These are phyloP conservation scores for Pyricularia grisea DNA, from an alignment of 2,329 filamentous ascomycete genomes.

Conservation along the genomic window DNA sequence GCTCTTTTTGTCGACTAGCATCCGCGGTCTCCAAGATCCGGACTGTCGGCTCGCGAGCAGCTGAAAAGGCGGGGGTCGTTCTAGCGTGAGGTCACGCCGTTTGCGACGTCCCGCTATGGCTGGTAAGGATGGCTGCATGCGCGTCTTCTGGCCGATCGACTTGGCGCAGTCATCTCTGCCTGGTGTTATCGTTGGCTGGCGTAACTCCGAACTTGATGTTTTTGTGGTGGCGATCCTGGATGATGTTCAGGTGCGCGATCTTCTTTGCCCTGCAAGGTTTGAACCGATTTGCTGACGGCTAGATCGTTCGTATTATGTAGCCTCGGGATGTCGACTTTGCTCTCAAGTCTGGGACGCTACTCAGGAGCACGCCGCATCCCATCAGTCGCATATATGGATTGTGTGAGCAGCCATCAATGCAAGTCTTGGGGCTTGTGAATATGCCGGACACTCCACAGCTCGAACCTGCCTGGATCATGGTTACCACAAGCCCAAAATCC, in stretches of 20 bases:
- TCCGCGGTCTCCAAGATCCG: conserved; percentile 65
- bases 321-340: conserved; percentile 78
- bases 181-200: conserved; percentile 90
- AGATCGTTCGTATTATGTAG: conserved; percentile 26
- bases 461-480: conserved; percentile 62
- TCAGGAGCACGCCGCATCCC: conserved; percentile 73
- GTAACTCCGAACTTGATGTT: conserved; percentile 83
- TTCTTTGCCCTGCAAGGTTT: conserved; percentile 2
- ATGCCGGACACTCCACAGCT: conserved; percentile 39
- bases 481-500: conserved; percentile 41
- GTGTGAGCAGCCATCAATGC: conserved; percentile 74
- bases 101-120: conserved; percentile 43
- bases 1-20: conserved; percentile 45
- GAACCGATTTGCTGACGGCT: background rate
- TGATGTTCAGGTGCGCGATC: conserved; percentile 64
- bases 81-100: conserved; percentile 36
- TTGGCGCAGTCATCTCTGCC: conserved; percentile 60
- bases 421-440: conserved; percentile 81
- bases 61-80: conserved; percentile 90
- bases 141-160: conserved; percentile 97
- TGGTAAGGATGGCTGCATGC: conserved; percentile 82
- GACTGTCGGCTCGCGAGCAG: conserved; percentile 92
- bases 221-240: conserved; percentile 85
- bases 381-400: conserved; percentile 72
- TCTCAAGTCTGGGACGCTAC: conserved; percentile 71